Conservation (phyloP, 768 basidiomycete genomes). For the Royoungia palumana region DNA sequence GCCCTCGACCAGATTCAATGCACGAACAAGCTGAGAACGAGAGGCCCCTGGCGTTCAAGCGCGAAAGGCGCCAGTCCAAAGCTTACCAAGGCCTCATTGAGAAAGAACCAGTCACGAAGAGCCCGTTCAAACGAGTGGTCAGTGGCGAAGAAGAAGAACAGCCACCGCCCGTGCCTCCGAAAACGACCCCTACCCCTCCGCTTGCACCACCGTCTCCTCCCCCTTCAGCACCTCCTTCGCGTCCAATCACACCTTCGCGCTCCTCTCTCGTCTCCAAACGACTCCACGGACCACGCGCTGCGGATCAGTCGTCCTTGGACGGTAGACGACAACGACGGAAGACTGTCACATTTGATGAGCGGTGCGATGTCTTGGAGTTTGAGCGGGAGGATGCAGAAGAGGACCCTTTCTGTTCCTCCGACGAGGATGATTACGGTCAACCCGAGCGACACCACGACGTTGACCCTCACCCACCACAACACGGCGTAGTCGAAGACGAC, state of each 20-base stretch:
- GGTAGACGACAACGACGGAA: conserved; percentile 57
- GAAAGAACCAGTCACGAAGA: conserved; percentile 77
- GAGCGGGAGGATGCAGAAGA: conserved; percentile 59
- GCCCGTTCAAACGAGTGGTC: conserved; percentile 58
- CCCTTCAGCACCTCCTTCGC: conserved; percentile 42
- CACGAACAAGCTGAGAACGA: conserved; percentile 71
- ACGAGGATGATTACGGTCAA: conserved; percentile 31
- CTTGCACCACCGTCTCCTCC: conserved; percentile 26
- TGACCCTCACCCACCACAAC: conserved; percentile 15
- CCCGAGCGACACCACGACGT: conserved; percentile 10
- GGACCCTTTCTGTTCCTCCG: conserved; percentile 43
- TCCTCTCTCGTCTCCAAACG: conserved; percentile 69
- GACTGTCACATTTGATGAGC: conserved; percentile 76
- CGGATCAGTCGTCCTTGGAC: conserved; percentile 32
- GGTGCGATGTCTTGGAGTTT: conserved; percentile 81
- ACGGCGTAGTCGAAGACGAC: not conserved
- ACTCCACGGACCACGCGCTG: conserved; percentile 72
- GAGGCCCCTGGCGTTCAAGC: conserved; percentile 64
- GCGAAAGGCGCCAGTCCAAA: conserved; percentile 72
- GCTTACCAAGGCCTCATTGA: conserved; percentile 69
- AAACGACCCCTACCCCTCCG: conserved; percentile 8
- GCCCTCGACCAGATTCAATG: conserved; percentile 69
- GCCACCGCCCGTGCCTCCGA: conserved; percentile 28
- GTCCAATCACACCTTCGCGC: conserved; percentile 39
- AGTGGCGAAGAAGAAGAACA: conserved; percentile 30